Conservation (phyloP, 2,329 filamentous ascomycete species). For the Kalmusia sp. region DNA sequence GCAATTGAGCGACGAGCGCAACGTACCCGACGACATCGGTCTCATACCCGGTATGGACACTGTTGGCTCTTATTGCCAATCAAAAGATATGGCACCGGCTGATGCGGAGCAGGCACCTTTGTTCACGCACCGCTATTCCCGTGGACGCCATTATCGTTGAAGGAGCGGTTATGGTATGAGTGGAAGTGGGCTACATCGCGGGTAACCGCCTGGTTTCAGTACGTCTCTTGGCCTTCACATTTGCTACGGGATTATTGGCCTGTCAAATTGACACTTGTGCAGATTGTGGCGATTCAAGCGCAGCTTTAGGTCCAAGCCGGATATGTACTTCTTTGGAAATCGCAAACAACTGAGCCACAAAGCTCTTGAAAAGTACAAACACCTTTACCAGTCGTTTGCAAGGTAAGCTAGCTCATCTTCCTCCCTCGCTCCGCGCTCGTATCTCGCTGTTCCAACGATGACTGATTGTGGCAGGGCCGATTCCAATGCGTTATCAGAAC, state of each 20-base stretch:
- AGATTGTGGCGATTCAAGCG: conserved; percentile 6
- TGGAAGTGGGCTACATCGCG: conserved; percentile 16
- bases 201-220: conserved; percentile 8
- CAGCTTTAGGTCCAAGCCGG: not conserved
- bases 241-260: not conserved
- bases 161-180: conserved; percentile 16
- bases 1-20: conserved; percentile 6
- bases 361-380: conserved; percentile 65
- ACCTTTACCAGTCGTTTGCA: conserved; percentile 69
- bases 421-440: not conserved
- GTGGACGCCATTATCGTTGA: not conserved
- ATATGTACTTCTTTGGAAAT: conserved; percentile 1
- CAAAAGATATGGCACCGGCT: no score
- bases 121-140: conserved; percentile 11
- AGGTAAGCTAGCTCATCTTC: conserved; percentile 22
- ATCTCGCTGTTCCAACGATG: not conserved
- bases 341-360: conserved; percentile 20
- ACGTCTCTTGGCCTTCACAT: conserved; percentile 3
- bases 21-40: conserved; percentile 21
- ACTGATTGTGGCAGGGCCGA: conserved; percentile 26
- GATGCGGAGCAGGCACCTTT: conserved; percentile 17
- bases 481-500: conserved; percentile 34
- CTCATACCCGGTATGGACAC: conserved; percentile 22
- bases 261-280: not conserved
- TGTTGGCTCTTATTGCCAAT: not conserved